These are phyloP conservation scores for Rhodamnia rubescens DNA, from an alignment of 345 rosid genomes.

Conservation along the genomic window DNA sequence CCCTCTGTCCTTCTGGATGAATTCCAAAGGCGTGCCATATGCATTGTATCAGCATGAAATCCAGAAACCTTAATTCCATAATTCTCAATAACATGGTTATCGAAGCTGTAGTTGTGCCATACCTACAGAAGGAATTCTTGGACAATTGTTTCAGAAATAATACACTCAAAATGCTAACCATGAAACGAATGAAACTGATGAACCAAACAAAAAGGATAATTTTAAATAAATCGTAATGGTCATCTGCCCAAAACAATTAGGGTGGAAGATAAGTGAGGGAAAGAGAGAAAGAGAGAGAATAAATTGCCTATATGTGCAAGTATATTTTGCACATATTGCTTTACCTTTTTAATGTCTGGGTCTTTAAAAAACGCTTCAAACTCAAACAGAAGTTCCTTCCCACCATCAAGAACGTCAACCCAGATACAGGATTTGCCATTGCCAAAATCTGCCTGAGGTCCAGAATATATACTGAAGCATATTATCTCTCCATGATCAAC, in stretches of 20 bases:
- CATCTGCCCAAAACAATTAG: not conserved
- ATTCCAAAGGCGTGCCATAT: slow-evolving; percentile 96
- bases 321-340: not conserved
- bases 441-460: slow-evolving; percentile 70
- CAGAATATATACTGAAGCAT: slow-evolving; percentile 89
- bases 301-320: not conserved
- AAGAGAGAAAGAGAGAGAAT: not conserved
- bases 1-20: slow-evolving; percentile 69
- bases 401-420: slow-evolving; percentile 95
- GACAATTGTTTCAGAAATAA: not conserved
- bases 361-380: slow-evolving; percentile 73
- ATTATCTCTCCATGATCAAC: slow-evolving; percentile 78
- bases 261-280: not conserved
- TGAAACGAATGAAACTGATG: not conserved
- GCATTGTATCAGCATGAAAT: slow-evolving; percentile 97
- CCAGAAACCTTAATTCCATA: slow-evolving; percentile 71
- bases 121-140: slow-evolving; percentile 34
- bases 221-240: not conserved
- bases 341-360: slow-evolving; percentile 58
- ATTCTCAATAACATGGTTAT: slow-evolving; percentile 72
- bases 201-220: not conserved
- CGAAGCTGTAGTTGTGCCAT: slow-evolving; percentile 98
- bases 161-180: not conserved
- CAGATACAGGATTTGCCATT: slow-evolving; percentile 81
- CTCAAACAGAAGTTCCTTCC: slow-evolving; percentile 43